Evolutionary conservation across 305 asterid genomes (phyloP), one percentile per base, ranked within the genome.

Genomic region (Fraxinus baroniana): DNA sequence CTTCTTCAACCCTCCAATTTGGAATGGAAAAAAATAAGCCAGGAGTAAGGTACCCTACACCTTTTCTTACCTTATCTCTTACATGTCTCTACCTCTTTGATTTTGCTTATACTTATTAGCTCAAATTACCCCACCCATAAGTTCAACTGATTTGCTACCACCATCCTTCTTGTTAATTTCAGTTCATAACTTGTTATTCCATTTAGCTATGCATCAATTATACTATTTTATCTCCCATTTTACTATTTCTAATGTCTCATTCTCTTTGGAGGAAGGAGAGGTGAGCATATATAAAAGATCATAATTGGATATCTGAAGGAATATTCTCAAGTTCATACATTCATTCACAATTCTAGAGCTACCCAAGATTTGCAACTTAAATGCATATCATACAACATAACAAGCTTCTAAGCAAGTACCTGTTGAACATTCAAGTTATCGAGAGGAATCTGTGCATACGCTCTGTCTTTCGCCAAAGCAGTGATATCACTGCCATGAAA

Each of bases 401-500:
- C 78, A 52, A 22, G 72, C 70, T 81, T 78, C 64, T 10, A 39
- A 46, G 60, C 73, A 79, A 70, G 78, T 88, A 91, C 95, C 92
- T 91, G 91, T 46, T 85, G 89, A 79, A 91, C 89, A 77, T 87
- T 90, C 89, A 91, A 87, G 85, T 90, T 92, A 87, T 90, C 92
- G 77, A 91, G 95, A 78, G 80, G 92, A 84, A 91, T 83, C 84
- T 89, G 95, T 4, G 92, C 91, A 79, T 91, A 91, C 28, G 88
- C 89, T 84, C 85, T 88, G 87, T 89, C 93, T 85, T 90, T 91
- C 79, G 93, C 93, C 92, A 91, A 89, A 82, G 93, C 91, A 84
- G 95, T 91, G 78, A 91, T 91, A 83, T 91, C 95, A 32, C 95
- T 91, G 91, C 80, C 26, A 78, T 64, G 46, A 77, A 79, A 79